A percentile compares a stretch with the other conserved stretches of the same genome.
phyloP scores from a whole-genome alignment of 1,284 basidiomycete species.

The Flammula alnicola region DNA sequence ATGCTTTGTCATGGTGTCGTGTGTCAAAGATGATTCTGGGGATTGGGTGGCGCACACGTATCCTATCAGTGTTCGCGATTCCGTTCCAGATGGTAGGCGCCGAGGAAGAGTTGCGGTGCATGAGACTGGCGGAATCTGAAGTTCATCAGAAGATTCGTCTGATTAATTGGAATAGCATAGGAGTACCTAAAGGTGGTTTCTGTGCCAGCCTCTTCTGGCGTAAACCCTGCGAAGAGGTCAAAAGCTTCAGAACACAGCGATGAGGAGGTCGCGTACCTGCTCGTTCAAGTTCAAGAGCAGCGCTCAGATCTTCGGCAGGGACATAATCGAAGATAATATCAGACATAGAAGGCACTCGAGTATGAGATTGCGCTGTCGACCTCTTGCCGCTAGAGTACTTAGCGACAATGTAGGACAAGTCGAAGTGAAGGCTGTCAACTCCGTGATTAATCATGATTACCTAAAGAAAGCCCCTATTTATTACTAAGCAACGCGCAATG shows the following conservation, averaged over 20 bases:
- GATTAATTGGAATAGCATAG: background rate
- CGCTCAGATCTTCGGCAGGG: slow-evolving; percentile 35
- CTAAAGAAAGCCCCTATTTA: too few species aligned
- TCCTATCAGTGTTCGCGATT: slow-evolving; percentile 55
- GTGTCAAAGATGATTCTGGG: slow-evolving; percentile 52
- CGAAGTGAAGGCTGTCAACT: too few species aligned
- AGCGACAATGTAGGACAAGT: too few species aligned
- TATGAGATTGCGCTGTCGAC: too few species aligned
- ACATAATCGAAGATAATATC: slow-evolving; percentile 38
- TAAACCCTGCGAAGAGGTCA: slow-evolving; percentile 48
- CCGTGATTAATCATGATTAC: too few species aligned
- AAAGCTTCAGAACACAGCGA: background rate
- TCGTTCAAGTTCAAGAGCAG: slow-evolving; percentile 44
- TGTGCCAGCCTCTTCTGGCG: slow-evolving; percentile 65
- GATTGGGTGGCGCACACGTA: slow-evolving; percentile 72
- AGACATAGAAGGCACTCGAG: too few species aligned
- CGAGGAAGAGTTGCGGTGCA: slow-evolving; percentile 69
- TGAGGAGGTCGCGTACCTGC: slow-evolving; percentile 33
- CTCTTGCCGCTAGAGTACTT: too few species aligned
- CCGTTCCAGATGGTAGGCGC: slow-evolving; percentile 50
- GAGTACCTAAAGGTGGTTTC: slow-evolving; percentile 56
- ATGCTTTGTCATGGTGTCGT: slow-evolving; percentile 71
- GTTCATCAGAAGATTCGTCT: slow-evolving; percentile 4
- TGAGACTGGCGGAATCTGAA: slow-evolving; percentile 61
- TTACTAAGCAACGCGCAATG: too few species aligned